phyloP scores from a whole-genome alignment of 1,284 basidiomycete species.

The Tremellales sp. region DNA sequence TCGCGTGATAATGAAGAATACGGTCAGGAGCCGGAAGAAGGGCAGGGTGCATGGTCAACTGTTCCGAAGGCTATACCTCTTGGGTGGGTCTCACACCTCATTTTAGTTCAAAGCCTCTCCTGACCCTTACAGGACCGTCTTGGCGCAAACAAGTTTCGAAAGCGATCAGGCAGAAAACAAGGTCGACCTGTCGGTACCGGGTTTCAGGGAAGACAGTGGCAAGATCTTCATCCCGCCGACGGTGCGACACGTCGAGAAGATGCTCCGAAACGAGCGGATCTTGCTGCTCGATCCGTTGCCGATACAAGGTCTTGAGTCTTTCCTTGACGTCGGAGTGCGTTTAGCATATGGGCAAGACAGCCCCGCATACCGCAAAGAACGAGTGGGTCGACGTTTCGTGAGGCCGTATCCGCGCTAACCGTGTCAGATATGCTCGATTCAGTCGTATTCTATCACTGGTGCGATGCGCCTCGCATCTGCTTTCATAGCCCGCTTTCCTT shows the following conservation, averaged over 20 bases:
- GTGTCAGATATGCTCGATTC: constrained; percentile 53
- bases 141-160: constrained; percentile 65
- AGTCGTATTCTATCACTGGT: constrained; percentile 93
- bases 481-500: constrained; percentile 71
- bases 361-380: constrained; percentile 63
- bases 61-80: constrained; percentile 28
- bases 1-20: background rate
- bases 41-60: constrained; percentile 34
- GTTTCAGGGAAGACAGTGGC: constrained; percentile 78
- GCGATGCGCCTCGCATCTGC: constrained; percentile 88
- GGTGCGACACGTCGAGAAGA: constrained; percentile 67
- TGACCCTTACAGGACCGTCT: background rate
- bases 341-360: constrained; percentile 55
- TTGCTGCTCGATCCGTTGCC: constrained; percentile 32
- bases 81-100: constrained; percentile 16
- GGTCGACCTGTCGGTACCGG: constrained; percentile 87
- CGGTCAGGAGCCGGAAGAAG: constrained; percentile 6
- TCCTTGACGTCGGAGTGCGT: constrained; percentile 35
- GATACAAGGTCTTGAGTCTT: constrained; percentile 40
- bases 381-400: constrained; percentile 17
- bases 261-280: constrained; percentile 26
- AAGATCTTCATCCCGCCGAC: constrained; percentile 92
- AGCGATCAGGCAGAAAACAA: too few relatives aligned
- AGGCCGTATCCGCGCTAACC: background rate
- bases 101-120: too few relatives aligned